phyloP scores from a whole-genome alignment of 2,329 filamentous ascomycete genomes.

The Pseudopithomyces chartarum region DNA sequence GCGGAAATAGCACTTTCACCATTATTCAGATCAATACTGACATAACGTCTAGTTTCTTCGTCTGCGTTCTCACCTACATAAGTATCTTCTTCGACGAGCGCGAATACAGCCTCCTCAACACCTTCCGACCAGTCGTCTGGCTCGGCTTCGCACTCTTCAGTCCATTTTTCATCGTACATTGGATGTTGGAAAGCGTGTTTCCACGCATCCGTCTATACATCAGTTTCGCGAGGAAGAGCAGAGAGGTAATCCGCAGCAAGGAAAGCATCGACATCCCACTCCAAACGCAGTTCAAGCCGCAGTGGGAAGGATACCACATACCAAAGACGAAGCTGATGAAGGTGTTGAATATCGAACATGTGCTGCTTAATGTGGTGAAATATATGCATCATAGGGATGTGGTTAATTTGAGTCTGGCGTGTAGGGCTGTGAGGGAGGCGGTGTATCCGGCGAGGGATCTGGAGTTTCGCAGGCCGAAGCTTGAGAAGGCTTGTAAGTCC shows the following conservation, averaged over 20 bases:
- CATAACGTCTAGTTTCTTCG: constrained; percentile 10
- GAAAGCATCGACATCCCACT: background rate
- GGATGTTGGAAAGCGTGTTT: background rate
- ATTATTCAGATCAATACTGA: constrained; percentile 7
- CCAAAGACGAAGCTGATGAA: constrained; percentile 16
- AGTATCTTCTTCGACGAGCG: constrained; percentile 26
- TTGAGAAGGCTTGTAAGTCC: constrained; percentile 10
- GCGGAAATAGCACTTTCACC: too few relatives aligned
- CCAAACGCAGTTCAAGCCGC: constrained; percentile 3
- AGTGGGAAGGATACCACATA: constrained; percentile 10
- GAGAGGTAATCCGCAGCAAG: background rate
- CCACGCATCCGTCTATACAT: constrained; percentile 15
- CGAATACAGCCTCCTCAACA: constrained; percentile 23
- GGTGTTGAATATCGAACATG: constrained; percentile 24
- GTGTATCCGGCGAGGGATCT: constrained; percentile 22
- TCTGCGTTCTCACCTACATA: constrained; percentile 20
- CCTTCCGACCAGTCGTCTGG: constrained; percentile 16
- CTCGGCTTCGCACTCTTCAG: constrained; percentile 9
- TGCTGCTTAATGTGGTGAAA: constrained; percentile 20
- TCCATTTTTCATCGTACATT: constrained; percentile 1
- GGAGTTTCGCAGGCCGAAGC: constrained; percentile 18
- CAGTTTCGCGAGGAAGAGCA: constrained; percentile 10
- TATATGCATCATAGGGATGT: constrained; percentile 23
- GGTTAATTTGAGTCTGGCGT: constrained; percentile 20
- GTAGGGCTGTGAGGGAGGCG: constrained; percentile 17